Evolutionary conservation across 805 yeast species (phyloP), one percentile per base, ranked within the genome.

Genomic region (Lachancea fermentati): DNA sequence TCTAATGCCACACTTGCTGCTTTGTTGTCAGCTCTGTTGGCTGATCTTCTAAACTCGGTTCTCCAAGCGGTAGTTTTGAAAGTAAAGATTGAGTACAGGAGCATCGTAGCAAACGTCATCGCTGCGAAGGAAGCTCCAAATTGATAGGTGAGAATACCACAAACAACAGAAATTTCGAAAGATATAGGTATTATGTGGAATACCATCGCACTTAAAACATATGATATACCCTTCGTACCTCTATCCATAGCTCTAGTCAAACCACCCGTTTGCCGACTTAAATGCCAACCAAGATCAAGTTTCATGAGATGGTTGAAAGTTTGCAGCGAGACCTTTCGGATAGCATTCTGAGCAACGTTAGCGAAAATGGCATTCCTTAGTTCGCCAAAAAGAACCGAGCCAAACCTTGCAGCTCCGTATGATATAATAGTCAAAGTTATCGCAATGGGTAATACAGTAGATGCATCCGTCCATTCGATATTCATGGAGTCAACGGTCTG

Each of bases 1-100:
- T 93, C 98, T 36, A 93, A 69, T 0, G 97, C 96, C 19, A 91
- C 89, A 46, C 85, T 79, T 0, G 97, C 96, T n/a, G 96, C 96
- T 59, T 83, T 75, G 58, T 93, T 94, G 58, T 93, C 98, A 2
- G 98, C 97, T 42, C 74, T 75, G 60, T 93, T 93, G 3, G 91
- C 97, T 45, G 78, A 75, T 51, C 96, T 73, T 58, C 98, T 75
- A 65, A 93, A 93, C 37, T 78, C 75, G 1, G 98, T 87, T 65
- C 98, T 74, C 98, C 98, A 93, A 0, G 97, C 80, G 1, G 98
- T 93, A 0, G 97, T 93, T 46, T 75, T 73, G 43, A 93, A 84
- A 0, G 98, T 93, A 63, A 93, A 93, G 7, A 79, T 53, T 0
- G 96, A 77, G 58, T 93, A 93, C 0, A 89, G 77, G n/a, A 80